A percentile compares a stretch with the other conserved stretches of the same genome.
These are phyloP conservation scores for Chlamydomonas reinhardtii DNA, from an alignment of 163 green algal genomes.

Conservation along the genomic window DNA sequence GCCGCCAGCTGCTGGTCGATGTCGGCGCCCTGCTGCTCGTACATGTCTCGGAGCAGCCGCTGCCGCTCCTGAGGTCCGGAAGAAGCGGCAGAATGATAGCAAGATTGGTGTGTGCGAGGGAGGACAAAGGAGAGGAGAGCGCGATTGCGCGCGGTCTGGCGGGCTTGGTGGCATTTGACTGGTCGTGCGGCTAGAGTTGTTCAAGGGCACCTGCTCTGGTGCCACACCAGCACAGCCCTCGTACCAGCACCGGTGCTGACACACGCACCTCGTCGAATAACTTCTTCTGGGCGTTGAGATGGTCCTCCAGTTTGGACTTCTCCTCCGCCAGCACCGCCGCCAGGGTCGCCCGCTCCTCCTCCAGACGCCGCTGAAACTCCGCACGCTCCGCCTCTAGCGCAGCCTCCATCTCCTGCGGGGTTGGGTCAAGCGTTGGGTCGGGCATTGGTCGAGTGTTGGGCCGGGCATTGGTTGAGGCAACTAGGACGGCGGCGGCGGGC, in stretches of 20 bases:
- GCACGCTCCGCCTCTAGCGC: conserved; percentile 48
- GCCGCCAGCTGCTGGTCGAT: conserved; percentile 41
- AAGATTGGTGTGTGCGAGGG: too few relatives aligned
- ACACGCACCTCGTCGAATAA: conserved; percentile 38
- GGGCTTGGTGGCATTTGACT: too few relatives aligned
- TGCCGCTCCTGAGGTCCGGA: conserved; percentile 33
- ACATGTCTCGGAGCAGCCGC: conserved; percentile 44
- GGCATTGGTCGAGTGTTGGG: too few relatives aligned
- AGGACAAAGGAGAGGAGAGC: too few relatives aligned
- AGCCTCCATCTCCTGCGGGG: conserved; percentile 26
- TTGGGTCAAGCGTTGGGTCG: neutral
- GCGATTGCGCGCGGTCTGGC: too few relatives aligned
- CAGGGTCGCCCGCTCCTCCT: conserved; percentile 43
- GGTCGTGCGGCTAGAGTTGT: too few relatives aligned
- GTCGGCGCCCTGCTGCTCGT: conserved; percentile 48
- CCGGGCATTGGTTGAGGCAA: too few relatives aligned
- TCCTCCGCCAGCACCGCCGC: conserved; percentile 37
- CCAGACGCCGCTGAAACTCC: conserved; percentile 37
- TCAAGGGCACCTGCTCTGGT: too few relatives aligned
- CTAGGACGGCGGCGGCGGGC: too few relatives aligned
- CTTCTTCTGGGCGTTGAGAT: conserved; percentile 37
- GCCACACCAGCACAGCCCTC: too few relatives aligned
- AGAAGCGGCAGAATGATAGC: too few relatives aligned
- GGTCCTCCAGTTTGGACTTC: conserved; percentile 31
- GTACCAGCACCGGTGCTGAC: too few relatives aligned